A percentile compares a stretch with the other conserved stretches of the same genome.
These are phyloP conservation scores for Trypethelium eluteriae DNA, from an alignment of 495 filamentous ascomycete species.

Conservation along the genomic window DNA sequence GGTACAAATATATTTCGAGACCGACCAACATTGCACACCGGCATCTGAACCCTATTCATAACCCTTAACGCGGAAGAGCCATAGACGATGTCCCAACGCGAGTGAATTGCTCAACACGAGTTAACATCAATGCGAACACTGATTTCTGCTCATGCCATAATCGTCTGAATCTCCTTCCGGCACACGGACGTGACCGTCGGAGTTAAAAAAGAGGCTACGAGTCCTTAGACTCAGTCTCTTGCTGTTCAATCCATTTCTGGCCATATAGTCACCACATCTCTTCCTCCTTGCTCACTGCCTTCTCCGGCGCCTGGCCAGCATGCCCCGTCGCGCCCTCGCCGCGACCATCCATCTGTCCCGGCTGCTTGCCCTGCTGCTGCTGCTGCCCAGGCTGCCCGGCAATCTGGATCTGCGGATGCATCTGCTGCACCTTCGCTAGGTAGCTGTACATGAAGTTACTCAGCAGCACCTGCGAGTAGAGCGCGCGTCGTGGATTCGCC, in stretches of 20 bases:
- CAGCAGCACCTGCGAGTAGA: slow-evolving; percentile 92
- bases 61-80: neutral
- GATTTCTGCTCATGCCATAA: neutral
- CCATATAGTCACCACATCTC: slow-evolving; percentile 13
- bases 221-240: neutral
- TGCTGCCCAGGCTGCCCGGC: slow-evolving; percentile 52
- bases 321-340: too few relatives aligned
- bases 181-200: too few relatives aligned
- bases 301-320: slow-evolving; percentile 42
- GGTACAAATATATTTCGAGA: neutral
- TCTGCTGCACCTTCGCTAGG: slow-evolving; percentile 94
- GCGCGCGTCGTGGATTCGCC: slow-evolving; percentile 83
- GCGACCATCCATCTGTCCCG: neutral
- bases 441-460: slow-evolving; percentile 99
- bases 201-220: neutral
- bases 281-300: slow-evolving; percentile 20
- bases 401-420: slow-evolving; percentile 87
- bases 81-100: neutral
- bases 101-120: neutral
- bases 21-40: neutral
- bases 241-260: slow-evolving; percentile 12
- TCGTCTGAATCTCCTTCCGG: too few relatives aligned
- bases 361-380: slow-evolving; percentile 53
- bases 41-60: neutral
- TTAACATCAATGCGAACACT: neutral